Evolutionary conservation across 2,329 filamentous ascomycete genomes (phyloP).

Genomic region (Colletotrichum scovillei): DNA sequence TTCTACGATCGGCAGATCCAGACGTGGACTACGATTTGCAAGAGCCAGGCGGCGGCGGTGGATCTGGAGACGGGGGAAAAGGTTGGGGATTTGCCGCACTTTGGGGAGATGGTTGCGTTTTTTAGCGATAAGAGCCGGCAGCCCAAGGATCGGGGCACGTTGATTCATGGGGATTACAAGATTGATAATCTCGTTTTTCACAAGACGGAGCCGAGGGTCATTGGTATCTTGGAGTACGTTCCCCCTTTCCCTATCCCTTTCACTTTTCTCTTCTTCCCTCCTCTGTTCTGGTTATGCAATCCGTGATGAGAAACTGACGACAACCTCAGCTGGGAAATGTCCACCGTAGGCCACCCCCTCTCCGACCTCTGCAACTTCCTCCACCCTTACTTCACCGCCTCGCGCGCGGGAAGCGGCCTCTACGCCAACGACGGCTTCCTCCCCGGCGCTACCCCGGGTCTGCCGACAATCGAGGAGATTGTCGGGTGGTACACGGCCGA

Average conservation of each 20-base stretch:
- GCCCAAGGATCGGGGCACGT: slow-evolving; percentile 79
- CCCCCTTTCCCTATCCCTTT: background rate
- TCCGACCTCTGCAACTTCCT: slow-evolving; percentile 87
- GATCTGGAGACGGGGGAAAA: slow-evolving; percentile 82
- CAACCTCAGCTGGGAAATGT: slow-evolving; percentile 88
- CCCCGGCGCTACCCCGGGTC: slow-evolving; percentile 72
- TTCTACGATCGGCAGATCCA: slow-evolving; percentile 90
- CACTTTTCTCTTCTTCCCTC: background rate
- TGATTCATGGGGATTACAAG: slow-evolving; percentile 97
- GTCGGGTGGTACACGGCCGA: slow-evolving; percentile 55
- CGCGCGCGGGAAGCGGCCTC: slow-evolving; percentile 42
- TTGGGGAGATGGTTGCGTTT: slow-evolving; percentile 82
- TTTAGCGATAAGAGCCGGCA: slow-evolving; percentile 77
- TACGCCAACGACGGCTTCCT: slow-evolving; percentile 64
- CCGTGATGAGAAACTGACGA: background rate
- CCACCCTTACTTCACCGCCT: slow-evolving; percentile 53
- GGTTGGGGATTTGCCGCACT: slow-evolving; percentile 87
- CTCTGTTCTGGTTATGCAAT: background rate
- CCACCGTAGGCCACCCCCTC: slow-evolving; percentile 94
- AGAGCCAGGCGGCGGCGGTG: slow-evolving; percentile 77
- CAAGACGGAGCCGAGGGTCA: slow-evolving; percentile 85
- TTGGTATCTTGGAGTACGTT: slow-evolving; percentile 87
- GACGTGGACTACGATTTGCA: slow-evolving; percentile 84
- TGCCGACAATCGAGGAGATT: slow-evolving; percentile 59
- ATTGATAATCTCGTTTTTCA: slow-evolving; percentile 93